Conservation (phyloP, 129 eudicot species). For the Mikania micrantha region DNA sequence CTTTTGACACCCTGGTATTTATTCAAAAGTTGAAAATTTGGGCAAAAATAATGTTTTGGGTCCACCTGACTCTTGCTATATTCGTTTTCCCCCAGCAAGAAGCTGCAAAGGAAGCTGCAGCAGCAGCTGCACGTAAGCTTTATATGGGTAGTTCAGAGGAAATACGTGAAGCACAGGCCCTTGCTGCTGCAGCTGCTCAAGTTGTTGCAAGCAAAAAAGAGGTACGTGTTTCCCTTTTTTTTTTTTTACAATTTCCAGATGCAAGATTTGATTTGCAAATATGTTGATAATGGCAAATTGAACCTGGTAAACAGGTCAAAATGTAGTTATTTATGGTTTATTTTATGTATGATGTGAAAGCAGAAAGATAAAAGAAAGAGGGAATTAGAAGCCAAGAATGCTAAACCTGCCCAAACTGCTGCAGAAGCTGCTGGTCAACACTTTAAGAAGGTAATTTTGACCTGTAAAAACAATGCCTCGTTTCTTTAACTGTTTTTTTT, state of each 20-base stretch:
- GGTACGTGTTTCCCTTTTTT: slow-evolving; percentile 11
- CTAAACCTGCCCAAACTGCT: slow-evolving; percentile 59
- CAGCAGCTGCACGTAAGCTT: slow-evolving; percentile 58
- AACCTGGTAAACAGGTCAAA: no score
- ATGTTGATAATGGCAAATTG: neutral
- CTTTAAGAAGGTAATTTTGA: slow-evolving; percentile 46
- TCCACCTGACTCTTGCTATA: neutral
- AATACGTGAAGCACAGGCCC: slow-evolving; percentile 46
- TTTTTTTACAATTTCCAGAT: neutral
- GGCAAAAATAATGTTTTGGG: neutral
- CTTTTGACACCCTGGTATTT: neutral
- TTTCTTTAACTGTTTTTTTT: slow-evolving; percentile 19
- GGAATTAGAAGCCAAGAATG: slow-evolving; percentile 50
- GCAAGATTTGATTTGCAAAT: neutral
- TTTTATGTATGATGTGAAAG: slow-evolving; percentile 9
- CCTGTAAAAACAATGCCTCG: neutral
- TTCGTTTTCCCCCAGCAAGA: slow-evolving; percentile 43
- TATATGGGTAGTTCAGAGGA: slow-evolving; percentile 54
- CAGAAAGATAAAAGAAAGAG: slow-evolving; percentile 63
- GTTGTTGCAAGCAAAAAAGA: slow-evolving; percentile 41
- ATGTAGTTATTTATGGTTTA: neutral
- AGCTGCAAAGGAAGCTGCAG: slow-evolving; percentile 84
- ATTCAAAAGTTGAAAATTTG: neutral
- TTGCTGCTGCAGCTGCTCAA: slow-evolving; percentile 54
- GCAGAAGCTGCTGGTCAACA: slow-evolving; percentile 51